phyloP scores from a whole-genome alignment of 495 filamentous ascomycete species.

The Aspergillus saccharolyticus region DNA sequence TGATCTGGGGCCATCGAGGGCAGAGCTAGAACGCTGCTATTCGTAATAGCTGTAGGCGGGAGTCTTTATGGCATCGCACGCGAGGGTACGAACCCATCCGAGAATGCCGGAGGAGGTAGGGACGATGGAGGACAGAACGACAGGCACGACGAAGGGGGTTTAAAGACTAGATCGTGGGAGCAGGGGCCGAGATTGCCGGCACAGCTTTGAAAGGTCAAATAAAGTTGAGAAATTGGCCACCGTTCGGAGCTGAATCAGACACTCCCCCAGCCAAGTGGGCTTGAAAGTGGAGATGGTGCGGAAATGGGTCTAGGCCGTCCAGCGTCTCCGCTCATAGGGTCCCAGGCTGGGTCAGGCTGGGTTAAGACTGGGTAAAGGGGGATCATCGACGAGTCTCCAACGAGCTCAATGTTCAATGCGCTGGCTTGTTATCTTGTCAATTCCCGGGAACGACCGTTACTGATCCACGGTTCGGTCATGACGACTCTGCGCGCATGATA shows the following conservation, averaged over 20 bases:
- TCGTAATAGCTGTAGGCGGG: neutral
- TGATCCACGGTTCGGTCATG: constrained; percentile 1
- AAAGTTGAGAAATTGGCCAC: neutral
- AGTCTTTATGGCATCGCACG: constrained; percentile 11
- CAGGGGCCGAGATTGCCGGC: neutral
- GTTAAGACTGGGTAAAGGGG: no score
- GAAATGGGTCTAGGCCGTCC: constrained; percentile 12
- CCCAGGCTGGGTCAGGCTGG: neutral
- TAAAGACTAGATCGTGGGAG: neutral
- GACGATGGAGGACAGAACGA: neutral
- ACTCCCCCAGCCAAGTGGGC: neutral
- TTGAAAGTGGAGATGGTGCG: neutral
- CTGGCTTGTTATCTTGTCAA: neutral
- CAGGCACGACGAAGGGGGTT: neutral
- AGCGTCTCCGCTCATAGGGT: neutral
- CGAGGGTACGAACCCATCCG: neutral
- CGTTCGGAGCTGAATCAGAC: neutral
- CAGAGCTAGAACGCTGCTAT: constrained; percentile 5
- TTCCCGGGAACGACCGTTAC: constrained; percentile 7
- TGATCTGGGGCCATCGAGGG: constrained; percentile 13
- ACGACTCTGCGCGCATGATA: neutral
- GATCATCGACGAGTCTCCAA: constrained; percentile 8
- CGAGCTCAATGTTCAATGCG: neutral
- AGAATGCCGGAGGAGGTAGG: neutral
- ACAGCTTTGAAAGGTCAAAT: neutral